A percentile compares a stretch with the other conserved stretches of the same genome.
Conservation (phyloP, 2,329 filamentous ascomycete genomes). For the Paradendryphiella salina region DNA sequence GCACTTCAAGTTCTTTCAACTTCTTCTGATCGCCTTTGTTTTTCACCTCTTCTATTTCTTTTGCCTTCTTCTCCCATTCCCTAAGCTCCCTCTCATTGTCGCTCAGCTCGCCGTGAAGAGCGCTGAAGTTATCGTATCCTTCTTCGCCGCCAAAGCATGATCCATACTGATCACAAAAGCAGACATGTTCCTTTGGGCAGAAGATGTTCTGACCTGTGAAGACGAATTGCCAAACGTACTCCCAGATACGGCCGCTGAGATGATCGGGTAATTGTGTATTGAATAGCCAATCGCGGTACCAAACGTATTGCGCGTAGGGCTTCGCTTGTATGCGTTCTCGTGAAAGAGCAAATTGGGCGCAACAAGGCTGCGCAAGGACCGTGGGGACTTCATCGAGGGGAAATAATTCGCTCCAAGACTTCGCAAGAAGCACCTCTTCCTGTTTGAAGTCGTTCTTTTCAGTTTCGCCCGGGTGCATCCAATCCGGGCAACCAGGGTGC, state of each 20-base stretch:
- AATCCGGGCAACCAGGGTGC: constrained; percentile 59
- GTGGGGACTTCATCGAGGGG: constrained; percentile 52
- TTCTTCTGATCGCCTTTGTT: constrained; percentile 34
- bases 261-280: constrained; percentile 60
- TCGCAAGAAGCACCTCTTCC: constrained; percentile 52
- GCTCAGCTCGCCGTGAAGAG: constrained; percentile 50
- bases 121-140: constrained; percentile 55
- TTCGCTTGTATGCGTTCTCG: constrained; percentile 60
- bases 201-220: constrained; percentile 57
- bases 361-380: constrained; percentile 64
- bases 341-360: constrained; percentile 66
- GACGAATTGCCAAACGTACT: constrained; percentile 67
- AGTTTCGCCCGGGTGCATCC: constrained; percentile 55
- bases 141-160: constrained; percentile 61
- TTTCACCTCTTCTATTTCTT: constrained; percentile 43
- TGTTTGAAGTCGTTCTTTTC: constrained; percentile 46
- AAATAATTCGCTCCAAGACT: constrained; percentile 54
- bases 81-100: constrained; percentile 50
- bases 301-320: constrained; percentile 58
- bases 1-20: constrained; percentile 38
- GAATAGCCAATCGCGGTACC: constrained; percentile 64
- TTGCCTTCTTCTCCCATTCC: constrained; percentile 47
- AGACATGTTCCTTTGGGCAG: constrained; percentile 59
- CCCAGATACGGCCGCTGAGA: constrained; percentile 63
- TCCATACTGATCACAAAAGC: constrained; percentile 67